Evolutionary conservation across 129 eudicot species (phyloP), one percentile per base, ranked within the genome.

Genomic region (Apium graveolens): DNA sequence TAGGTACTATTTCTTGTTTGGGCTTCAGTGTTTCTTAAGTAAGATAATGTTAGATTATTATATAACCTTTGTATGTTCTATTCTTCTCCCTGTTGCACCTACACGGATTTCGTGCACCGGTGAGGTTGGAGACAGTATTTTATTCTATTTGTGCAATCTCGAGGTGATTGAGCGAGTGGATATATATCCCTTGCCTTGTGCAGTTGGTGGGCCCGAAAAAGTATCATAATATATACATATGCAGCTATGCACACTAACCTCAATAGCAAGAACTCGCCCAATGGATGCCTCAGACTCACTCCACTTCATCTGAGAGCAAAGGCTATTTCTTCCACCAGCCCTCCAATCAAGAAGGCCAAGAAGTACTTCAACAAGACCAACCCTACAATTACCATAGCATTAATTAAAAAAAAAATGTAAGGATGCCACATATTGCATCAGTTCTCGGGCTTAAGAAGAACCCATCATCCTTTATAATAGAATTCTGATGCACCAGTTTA

Each of bases 341-440:
- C 97, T 83, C 97, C 97, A 96, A 73, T 96, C 99, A 86, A 96
- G 99, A 85, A 96, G 91, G 68, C 99, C 99, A 83, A 96, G 99
- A 80, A 96, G 91, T 69, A 96, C 97, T 73, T 96, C 97, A 51
- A 96, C 95, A 68, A 96, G 97, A 75, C 99, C 99, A 85, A 92
- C 99, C 97, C 99, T 96, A 79, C 77, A 88, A 42, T 63, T 73
- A 11, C 41, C 14, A n/a, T 62, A 71, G 72, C 63, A 32, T 70
- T 76, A 65, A 65, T 27, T 29, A 11, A 8, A 21, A 65, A 21
- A 65, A 13, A 65, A 29, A 65, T 63, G 70, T 13, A 29, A 27
- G 71, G 18, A 16, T 31, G 71, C 14, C 8, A 24, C 34, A 41
- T 18, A 72, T 41, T 41, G 31, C 31, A 70, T 70, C 75, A 69